Evolutionary conservation across 2,329 filamentous ascomycete species (phyloP), one percentile per base, ranked within the genome.

Genomic region (Penicillium sp.): DNA sequence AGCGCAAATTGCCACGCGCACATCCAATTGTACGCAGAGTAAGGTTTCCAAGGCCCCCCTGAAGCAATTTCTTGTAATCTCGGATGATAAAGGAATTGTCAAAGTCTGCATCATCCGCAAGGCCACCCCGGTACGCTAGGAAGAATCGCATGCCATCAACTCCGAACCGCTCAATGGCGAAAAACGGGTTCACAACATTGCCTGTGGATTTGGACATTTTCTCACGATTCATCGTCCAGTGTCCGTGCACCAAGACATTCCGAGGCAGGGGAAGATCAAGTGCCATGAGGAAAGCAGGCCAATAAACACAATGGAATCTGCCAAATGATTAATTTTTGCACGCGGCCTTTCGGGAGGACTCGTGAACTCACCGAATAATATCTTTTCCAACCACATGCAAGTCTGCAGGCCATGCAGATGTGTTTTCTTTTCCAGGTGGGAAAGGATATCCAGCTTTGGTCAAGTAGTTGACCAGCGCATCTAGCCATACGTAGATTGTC

Each of bases 181-280:
- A 91, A 71, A 95, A 92, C 0, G 94, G 94, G 69, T 96, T 94
- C 43, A 99, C 93, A 2, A 96, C 93, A 72, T 97, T 97, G 61
- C 94, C 94, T 2, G 89, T 86, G 1, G 91, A 96, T 75, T 99
- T 99, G 60, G 93, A 93, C 93, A 99, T 99, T 75, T 99, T 99
- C 66, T 87, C 85, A 53, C 86, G 86, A 56, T 90, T 90, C 77
- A 99, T 87, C 15, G 92, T 96, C 94, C 95, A 99, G 73, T 99
- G 94, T 2, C 89, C 92, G 72, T 99, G 94, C 52, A 91, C 91
- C 2, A 99, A 80, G 33, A 99, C 84, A 62, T 87, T 86, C 69
- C 87, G 88, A 0, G 94, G 91, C 0, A 90, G 79, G 1, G 91
- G 89, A 5, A 97, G 81, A 51, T 88, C 87, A 15, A 97, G 80